Percentiles rank a stretch among this genome's conserved stretches.
Evolutionary conservation across 495 filamentous ascomycete genomes (phyloP).

Genomic region (Neurospora sp.): DNA sequence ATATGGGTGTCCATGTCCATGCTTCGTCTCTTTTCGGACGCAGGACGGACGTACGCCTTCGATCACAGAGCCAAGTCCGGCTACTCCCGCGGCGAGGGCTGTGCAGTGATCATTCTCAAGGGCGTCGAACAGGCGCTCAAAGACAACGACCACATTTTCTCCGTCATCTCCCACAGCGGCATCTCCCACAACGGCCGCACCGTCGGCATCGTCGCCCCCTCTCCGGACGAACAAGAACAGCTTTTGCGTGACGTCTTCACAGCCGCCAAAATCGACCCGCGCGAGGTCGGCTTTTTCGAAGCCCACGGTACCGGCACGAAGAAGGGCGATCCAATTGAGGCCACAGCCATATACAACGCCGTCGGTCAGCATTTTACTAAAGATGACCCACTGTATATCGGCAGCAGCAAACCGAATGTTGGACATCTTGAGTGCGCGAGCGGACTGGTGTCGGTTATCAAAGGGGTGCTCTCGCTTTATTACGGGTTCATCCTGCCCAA

Average conservation of each 20-base stretch:
- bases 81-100: constrained; percentile 34
- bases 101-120: constrained; percentile 41
- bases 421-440: constrained; percentile 49
- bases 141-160: constrained; percentile 46
- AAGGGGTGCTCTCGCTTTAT: constrained; percentile 49
- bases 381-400: constrained; percentile 39
- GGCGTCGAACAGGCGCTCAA: constrained; percentile 38
- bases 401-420: constrained; percentile 50
- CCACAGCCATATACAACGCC: constrained; percentile 41
- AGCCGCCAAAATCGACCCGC: constrained; percentile 29
- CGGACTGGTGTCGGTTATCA: constrained; percentile 50
- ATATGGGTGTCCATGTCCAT: constrained; percentile 31
- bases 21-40: constrained; percentile 25
- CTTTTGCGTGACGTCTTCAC: constrained; percentile 34
- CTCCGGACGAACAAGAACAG: constrained; percentile 38
- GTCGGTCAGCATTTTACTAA: constrained; percentile 27
- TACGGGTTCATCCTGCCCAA: constrained; percentile 42
- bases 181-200: constrained; percentile 48
- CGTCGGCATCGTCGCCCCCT: constrained; percentile 45
- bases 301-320: constrained; percentile 52
- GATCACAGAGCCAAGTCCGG: constrained; percentile 34
- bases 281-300: constrained; percentile 38
- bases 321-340: constrained; percentile 52
- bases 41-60: constrained; percentile 29
- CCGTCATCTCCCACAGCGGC: constrained; percentile 42